phyloP scores from a whole-genome alignment of 2,329 filamentous ascomycete species.

The Delphinella strobiligena region DNA sequence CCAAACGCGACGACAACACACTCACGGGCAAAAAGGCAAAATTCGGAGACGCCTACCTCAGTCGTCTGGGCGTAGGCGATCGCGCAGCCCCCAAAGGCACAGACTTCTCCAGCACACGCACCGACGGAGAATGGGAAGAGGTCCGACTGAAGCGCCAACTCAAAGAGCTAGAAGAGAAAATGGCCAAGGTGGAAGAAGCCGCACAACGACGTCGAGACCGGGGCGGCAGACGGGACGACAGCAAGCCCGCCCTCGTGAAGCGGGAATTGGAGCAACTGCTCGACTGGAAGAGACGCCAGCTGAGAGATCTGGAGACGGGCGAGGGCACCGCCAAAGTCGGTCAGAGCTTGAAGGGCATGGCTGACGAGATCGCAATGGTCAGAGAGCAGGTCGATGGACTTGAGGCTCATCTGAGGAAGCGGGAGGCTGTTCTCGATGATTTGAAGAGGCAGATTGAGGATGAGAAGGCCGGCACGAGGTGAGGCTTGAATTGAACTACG shows the following conservation, averaged over 20 bases:
- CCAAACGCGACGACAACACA: slow-evolving; percentile 66
- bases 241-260: slow-evolving; percentile 84
- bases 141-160: slow-evolving; percentile 89
- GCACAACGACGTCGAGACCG: slow-evolving; percentile 36
- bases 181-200: slow-evolving; percentile 67
- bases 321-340: slow-evolving; percentile 57
- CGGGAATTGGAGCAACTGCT: slow-evolving; percentile 85
- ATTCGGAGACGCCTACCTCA: slow-evolving; percentile 94
- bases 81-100: slow-evolving; percentile 71
- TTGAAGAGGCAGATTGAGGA: slow-evolving; percentile 75
- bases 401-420: slow-evolving; percentile 65
- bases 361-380: slow-evolving; percentile 81
- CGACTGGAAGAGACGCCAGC: slow-evolving; percentile 80
- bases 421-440: slow-evolving; percentile 65
- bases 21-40: slow-evolving; percentile 84
- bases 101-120: slow-evolving; percentile 75
- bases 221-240: slow-evolving; percentile 50
- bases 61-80: slow-evolving; percentile 64
- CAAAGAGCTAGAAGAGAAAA: slow-evolving; percentile 75
- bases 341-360: slow-evolving; percentile 60
- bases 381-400: slow-evolving; percentile 87
- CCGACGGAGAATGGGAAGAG: slow-evolving; percentile 92
- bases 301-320: slow-evolving; percentile 63
- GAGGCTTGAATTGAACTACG: too few species aligned
- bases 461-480: slow-evolving; percentile 37